Evolutionary conservation across 495 filamentous ascomycete species (phyloP).

Genomic region (Parathielavia appendiculata): DNA sequence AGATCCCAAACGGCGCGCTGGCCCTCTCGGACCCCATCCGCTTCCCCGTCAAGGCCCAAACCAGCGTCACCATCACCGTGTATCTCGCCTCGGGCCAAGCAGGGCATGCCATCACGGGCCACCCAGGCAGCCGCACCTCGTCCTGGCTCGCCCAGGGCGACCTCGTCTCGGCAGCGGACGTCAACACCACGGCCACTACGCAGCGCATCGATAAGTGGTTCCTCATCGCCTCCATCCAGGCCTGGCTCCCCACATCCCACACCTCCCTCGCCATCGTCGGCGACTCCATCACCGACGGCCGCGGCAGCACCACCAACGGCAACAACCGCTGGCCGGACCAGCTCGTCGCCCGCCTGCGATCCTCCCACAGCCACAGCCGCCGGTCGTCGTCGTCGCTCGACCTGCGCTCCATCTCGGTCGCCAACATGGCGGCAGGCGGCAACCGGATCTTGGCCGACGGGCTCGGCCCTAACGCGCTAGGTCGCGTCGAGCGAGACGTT

Average conservation of each 20-base stretch:
- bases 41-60: slow-evolving; percentile 39
- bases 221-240: slow-evolving; percentile 54
- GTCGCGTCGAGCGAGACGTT: slow-evolving; percentile 56
- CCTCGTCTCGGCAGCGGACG: slow-evolving; percentile 35
- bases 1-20: slow-evolving; percentile 52
- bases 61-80: slow-evolving; percentile 49
- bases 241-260: slow-evolving; percentile 24
- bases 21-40: slow-evolving; percentile 56
- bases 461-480: slow-evolving; percentile 54
- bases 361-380: too few relatives aligned
- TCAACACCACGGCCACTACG: slow-evolving; percentile 26
- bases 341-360: slow-evolving; percentile 45
- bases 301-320: slow-evolving; percentile 52
- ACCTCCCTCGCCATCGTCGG: slow-evolving; percentile 54
- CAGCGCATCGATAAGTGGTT: slow-evolving; percentile 42
- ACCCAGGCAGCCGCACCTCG: slow-evolving; percentile 57
- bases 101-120: slow-evolving; percentile 49
- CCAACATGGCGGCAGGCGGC: slow-evolving; percentile 65
- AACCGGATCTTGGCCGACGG: slow-evolving; percentile 58
- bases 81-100: slow-evolving; percentile 52
- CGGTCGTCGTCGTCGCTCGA: slow-evolving; percentile 17
- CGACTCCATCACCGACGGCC: slow-evolving; percentile 65
- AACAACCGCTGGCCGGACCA: slow-evolving; percentile 64
- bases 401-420: slow-evolving; percentile 39
- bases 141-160: slow-evolving; percentile 49